phyloP scores from a whole-genome alignment of 306 rosid species.

The Urtica urens region DNA sequence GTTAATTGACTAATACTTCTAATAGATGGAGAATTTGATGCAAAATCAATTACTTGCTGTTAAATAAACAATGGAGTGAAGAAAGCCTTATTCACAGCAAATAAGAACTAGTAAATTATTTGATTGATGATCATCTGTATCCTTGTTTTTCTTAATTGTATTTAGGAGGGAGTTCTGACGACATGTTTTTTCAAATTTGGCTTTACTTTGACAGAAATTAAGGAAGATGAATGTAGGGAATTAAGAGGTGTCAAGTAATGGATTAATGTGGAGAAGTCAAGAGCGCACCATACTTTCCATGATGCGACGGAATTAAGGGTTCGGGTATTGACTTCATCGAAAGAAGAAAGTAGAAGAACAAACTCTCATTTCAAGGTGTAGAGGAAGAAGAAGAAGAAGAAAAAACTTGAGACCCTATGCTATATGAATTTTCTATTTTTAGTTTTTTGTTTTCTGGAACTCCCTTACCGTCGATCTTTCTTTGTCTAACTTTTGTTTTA shows the following conservation, averaged over 20 bases:
- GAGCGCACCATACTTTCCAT: conserved; percentile 95
- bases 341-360: conserved; percentile 10
- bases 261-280: conserved; percentile 62
- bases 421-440: neutral
- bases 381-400: neutral
- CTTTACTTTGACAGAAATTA: conserved; percentile 18
- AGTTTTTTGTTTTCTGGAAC: neutral
- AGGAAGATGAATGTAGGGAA: neutral
- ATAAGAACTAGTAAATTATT: too few species aligned
- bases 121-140: too few species aligned
- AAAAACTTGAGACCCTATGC: conserved; percentile 21
- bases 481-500: neutral
- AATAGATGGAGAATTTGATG: too few species aligned
- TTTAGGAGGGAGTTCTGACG: too few species aligned
- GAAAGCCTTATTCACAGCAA: too few species aligned
- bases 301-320: conserved; percentile 58
- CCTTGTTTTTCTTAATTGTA: too few species aligned
- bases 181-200: neutral
- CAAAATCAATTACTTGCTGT: too few species aligned
- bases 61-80: too few species aligned
- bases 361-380: neutral
- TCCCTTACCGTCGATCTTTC: conserved; percentile 18
- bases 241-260: conserved; percentile 22
- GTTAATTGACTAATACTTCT: too few species aligned
- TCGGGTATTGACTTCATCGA: conserved; percentile 98